These are phyloP conservation scores for Cudoniella acicularis DNA, from an alignment of 495 filamentous ascomycete species.

Conservation along the genomic window DNA sequence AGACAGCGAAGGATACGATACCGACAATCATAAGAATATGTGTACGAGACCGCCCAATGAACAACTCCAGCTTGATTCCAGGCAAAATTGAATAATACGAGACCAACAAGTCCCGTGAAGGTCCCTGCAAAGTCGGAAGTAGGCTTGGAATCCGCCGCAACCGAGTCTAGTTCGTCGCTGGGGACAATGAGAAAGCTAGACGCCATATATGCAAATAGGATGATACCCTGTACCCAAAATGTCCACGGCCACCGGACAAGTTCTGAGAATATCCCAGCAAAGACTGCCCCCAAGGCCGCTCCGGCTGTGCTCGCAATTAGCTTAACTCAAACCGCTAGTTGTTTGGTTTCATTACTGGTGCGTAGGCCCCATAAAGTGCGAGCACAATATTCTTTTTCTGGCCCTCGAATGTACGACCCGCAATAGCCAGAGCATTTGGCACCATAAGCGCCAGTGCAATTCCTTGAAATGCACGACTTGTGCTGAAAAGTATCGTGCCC, in stretches of 20 bases:
- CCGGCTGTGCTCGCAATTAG: constrained; percentile 28
- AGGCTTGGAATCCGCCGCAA: neutral
- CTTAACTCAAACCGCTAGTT: neutral
- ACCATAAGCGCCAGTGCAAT: constrained; percentile 56
- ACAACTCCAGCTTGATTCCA: constrained; percentile 59
- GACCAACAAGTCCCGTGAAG: constrained; percentile 46
- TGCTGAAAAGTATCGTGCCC: constrained; percentile 49
- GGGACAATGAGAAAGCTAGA: neutral
- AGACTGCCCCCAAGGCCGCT: constrained; percentile 42
- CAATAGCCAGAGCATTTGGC: constrained; percentile 56
- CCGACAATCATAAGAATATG: constrained; percentile 51
- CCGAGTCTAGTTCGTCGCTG: neutral
- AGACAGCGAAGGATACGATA: constrained; percentile 41
- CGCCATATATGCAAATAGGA: neutral
- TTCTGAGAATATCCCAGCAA: constrained; percentile 46
- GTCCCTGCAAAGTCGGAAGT: constrained; percentile 48
- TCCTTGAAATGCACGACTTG: constrained; percentile 55
- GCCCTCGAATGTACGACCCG: constrained; percentile 51
- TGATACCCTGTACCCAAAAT: constrained; percentile 51
- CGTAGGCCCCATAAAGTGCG: constrained; percentile 55
- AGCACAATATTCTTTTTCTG: constrained; percentile 59
- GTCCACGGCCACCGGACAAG: constrained; percentile 64
- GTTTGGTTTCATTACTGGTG: constrained; percentile 33
- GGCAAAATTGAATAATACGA: constrained; percentile 56
- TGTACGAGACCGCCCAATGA: constrained; percentile 52